Conservation (phyloP, 1,284 basidiomycete species). For the Tylopilus sp. region DNA sequence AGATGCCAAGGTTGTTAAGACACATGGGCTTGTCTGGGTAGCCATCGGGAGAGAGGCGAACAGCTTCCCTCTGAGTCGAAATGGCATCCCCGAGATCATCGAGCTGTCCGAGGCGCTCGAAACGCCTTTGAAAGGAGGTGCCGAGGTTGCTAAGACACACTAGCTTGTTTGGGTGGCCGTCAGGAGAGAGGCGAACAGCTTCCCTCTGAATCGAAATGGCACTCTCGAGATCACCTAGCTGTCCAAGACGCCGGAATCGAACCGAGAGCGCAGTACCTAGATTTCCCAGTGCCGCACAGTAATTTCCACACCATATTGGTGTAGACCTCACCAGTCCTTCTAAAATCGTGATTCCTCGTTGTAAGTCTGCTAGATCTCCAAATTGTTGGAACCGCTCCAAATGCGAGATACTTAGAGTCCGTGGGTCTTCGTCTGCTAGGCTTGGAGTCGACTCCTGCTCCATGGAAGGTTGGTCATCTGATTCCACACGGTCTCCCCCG, state of each 20-base stretch:
- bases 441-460: not conserved
- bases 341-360: not conserved
- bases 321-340: not conserved
- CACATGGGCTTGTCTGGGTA: no score
- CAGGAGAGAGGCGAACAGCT: no score
- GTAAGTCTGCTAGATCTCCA: not conserved
- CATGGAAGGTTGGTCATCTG: not conserved
- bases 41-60: no score
- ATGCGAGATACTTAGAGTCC: not conserved
- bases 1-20: no score
- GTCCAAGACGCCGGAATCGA: not conserved
- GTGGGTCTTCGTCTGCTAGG: not conserved
- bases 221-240: not conserved
- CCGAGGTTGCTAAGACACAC: no score
- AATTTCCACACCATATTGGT: not conserved
- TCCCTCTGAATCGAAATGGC: no score
- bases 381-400: not conserved
- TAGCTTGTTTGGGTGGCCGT: not conserved
- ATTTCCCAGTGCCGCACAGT: not conserved
- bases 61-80: no score
- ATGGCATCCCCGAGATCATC: no score
- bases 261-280: not conserved
- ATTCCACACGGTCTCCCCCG: not conserved
- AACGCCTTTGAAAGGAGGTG: no score
- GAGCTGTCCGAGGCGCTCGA: no score